Conservation (phyloP, 169 alveolate genomes). For the Theileria annulata region DNA sequence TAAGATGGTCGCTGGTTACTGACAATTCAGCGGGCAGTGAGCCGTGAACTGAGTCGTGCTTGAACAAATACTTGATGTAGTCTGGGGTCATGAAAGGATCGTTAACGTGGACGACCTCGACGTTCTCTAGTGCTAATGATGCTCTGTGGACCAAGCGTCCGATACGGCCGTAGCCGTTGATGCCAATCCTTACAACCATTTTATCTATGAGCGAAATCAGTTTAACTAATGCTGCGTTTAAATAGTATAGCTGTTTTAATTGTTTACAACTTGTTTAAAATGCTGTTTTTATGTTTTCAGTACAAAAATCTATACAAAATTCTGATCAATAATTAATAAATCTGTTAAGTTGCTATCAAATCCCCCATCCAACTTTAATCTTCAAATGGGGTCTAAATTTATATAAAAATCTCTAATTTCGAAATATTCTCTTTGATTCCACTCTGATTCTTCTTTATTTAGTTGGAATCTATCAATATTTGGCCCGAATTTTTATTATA, state of each 20-base stretch:
- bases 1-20: conserved; percentile 79
- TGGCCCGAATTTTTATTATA: neutral
- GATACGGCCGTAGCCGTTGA: conserved; percentile 99
- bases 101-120: conserved; percentile 93
- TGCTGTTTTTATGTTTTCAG: neutral
- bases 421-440: neutral
- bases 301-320: neutral
- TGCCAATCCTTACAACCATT: conserved; percentile 92
- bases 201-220: conserved; percentile 8
- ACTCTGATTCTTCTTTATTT: neutral
- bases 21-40: conserved; percentile 80
- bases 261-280: neutral
- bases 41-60: conserved; percentile 97
- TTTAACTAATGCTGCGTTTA: neutral
- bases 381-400: neutral
- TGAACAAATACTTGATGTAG: conserved; percentile 93
- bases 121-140: conserved; percentile 62
- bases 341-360: neutral
- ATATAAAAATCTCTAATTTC: too few species aligned
- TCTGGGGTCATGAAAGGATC: conserved; percentile 96
- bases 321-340: neutral
- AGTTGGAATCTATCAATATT: neutral
- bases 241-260: too few species aligned
- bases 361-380: neutral
- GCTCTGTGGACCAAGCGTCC: conserved; percentile 98